Conservation (phyloP, 306 rosid species). For the Purshia tridentata region DNA sequence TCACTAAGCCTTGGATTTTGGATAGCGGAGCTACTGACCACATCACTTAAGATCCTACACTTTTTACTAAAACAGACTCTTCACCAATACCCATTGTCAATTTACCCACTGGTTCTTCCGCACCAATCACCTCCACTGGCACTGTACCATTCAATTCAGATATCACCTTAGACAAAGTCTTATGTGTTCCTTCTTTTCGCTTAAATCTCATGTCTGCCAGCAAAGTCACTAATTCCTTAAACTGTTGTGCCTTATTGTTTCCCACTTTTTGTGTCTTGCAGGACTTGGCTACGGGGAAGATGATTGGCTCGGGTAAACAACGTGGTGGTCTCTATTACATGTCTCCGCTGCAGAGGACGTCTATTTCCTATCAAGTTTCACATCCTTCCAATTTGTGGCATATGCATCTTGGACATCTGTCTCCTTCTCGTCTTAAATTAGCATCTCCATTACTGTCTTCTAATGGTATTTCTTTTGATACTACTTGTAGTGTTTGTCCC, state of each 20-base stretch:
- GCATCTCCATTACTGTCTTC: not conserved
- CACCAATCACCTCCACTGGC: not conserved
- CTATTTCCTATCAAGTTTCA: conserved; percentile 8
- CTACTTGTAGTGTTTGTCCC: conserved; percentile 17
- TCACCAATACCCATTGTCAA: conserved; percentile 7
- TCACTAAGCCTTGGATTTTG: conserved; percentile 16
- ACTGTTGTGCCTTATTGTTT: not conserved
- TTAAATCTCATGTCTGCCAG: conserved; percentile 19
- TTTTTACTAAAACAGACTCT: not conserved
- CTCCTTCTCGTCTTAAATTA: not conserved
- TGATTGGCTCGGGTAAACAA: conserved; percentile 19
- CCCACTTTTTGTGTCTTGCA: conserved; percentile 21
- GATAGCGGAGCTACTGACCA: conserved; percentile 21
- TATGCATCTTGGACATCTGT: conserved; percentile 17
- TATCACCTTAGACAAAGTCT: conserved; percentile 23
- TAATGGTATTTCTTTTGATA: not conserved
- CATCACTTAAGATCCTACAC: conserved; percentile 1
- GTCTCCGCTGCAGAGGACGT: not conserved
- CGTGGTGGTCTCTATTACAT: conserved; percentile 1
- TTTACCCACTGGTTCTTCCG: conserved; percentile 12
- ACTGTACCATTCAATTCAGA: not conserved
- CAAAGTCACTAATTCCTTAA: conserved; percentile 9
- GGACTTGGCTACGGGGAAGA: conserved; percentile 21
- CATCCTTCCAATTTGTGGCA: conserved; percentile 8
- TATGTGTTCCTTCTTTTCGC: conserved; percentile 24